Evolutionary conservation across 371 early-diverging fungal genomes (phyloP), one percentile per base, ranked within the genome.

Genomic region (Dichotomocladium elegans): DNA sequence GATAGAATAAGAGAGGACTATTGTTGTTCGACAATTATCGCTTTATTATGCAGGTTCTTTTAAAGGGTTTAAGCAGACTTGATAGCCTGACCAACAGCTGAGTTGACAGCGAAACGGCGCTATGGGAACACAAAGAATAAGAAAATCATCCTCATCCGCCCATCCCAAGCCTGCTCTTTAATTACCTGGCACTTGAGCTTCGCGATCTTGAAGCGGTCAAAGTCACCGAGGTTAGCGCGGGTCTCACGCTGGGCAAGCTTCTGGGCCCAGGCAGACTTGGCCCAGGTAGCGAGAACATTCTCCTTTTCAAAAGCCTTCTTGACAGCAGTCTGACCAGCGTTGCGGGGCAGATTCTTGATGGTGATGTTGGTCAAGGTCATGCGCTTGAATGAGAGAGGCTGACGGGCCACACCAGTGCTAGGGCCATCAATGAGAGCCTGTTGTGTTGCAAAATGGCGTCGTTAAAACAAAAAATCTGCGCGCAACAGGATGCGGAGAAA

Each of bases 371-470:
- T 98, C 70, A 99, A 83, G 60, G 84, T 83, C 69, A 92, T 59
- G 70, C 92, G 90, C 70, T 89, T 87, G 92, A 85, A 94, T 59
- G 91, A 55, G 65, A 90, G 70, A 57, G 84, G 84, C 72, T 92
- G 90, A 70, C 98, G 96, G 61, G 78, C 31, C 60, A 97, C 95
- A 67, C 88, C 92, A 51, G 94, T 94, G 82, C 92, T 94, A 51
- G 99, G 99, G 53, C 98, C 97, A 74, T 96, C 96, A 68, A 99
- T 77, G 63, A 99, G 82, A 66, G 94, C 97, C 86, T 88, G 62
- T 21, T 43, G 29, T 37, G 22, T n/a, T n/a, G n/a, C n/a, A n/a
- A n/a, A n/a, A n/a, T n/a, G n/a, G n/a, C n/a, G n/a, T n/a, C n/a
- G n/a, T n/a, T n/a, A n/a, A n/a, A n/a, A n/a, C n/a, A n/a, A n/a